A percentile compares a stretch with the other conserved stretches of the same genome.
Evolutionary conservation across 495 filamentous ascomycete genomes (phyloP).

Genomic region (Annulohypoxylon bovei): DNA sequence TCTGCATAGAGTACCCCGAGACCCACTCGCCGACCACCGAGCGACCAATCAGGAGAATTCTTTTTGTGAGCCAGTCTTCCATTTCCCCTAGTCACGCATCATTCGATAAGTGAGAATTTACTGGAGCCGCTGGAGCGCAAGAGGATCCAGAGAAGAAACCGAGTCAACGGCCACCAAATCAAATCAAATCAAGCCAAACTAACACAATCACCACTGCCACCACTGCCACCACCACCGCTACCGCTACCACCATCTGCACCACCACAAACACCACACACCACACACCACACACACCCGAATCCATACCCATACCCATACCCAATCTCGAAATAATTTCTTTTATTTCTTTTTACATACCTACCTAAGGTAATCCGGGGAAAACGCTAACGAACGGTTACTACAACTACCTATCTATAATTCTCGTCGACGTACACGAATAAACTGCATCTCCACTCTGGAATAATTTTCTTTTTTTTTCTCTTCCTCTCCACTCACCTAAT

Average conservation of each 20-base stretch:
- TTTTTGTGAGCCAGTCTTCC: conserved; percentile 43
- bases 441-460: conserved; percentile 14
- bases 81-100: conserved; percentile 35
- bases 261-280: background rate
- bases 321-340: conserved; percentile 7
- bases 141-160: background rate
- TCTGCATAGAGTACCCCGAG: background rate
- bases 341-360: background rate
- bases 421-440: background rate
- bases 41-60: conserved; percentile 21
- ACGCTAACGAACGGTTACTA: background rate
- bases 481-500: background rate
- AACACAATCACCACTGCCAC: background rate
- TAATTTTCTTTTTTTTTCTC: conserved; percentile 22
- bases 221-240: background rate
- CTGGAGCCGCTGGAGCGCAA: background rate
- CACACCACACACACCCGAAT: conserved; percentile 15
- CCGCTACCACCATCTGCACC: background rate
- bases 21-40: conserved; percentile 14
- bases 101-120: conserved; percentile 41
- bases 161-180: conserved; percentile 17
- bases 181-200: conserved; percentile 7
- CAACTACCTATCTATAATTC: background rate
- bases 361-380: background rate
- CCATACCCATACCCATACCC: background rate